Base-by-base conservation (phyloP, 805 yeast species). In the Naumovozyma castellii region DNA sequence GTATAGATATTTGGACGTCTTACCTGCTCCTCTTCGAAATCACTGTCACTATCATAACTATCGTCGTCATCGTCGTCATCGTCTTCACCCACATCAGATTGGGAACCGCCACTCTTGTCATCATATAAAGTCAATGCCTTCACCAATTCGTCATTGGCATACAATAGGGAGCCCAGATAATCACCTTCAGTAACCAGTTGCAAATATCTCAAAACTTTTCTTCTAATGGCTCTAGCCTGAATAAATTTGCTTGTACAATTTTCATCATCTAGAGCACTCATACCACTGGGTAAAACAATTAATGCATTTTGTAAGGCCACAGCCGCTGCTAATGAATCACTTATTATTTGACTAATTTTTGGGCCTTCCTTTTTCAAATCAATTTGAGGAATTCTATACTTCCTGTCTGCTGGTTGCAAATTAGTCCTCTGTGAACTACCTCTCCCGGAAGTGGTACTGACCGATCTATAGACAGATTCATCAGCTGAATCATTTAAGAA, bases 101-200 rank as follows among this genome's bases (percentile, higher is more conserved):
- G 75, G 35, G 62, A 62, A 22, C 54, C 54, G 22, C 64, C 71
- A 48, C 78, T 59, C 65, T 66, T 59, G 36, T 71, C 70, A 43
- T 88, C 95, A 57, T 76, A 88, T 39, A 67, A 62, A 49, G 77
- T 75, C 51, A 92, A 70, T 0, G 87, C 80, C 3, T 66, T 66
- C 5, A 92, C 94, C 44, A 92, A 71, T 57, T 85, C 88, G 51
- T 92, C 98, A 57, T 92, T 92, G 34, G 96, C 94, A 50, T 76
- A 80, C 42, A 92, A 76, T 46, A 92, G 69, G 34, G 85, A 73
- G n/a, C 97, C 97, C 46, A 92, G 63, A 45, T 78, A 82, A 53
- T 85, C 95, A 46, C 88, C 97, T 43, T 78, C 78, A 33, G 84
- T 82, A 32, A 87, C 85, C 38, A 76, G 69, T 62, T 92, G 97